Percentiles rank a stretch among this genome's conserved stretches.
Conservation (phyloP, 2,329 filamentous ascomycete species). For the Alternaria sp. region DNA sequence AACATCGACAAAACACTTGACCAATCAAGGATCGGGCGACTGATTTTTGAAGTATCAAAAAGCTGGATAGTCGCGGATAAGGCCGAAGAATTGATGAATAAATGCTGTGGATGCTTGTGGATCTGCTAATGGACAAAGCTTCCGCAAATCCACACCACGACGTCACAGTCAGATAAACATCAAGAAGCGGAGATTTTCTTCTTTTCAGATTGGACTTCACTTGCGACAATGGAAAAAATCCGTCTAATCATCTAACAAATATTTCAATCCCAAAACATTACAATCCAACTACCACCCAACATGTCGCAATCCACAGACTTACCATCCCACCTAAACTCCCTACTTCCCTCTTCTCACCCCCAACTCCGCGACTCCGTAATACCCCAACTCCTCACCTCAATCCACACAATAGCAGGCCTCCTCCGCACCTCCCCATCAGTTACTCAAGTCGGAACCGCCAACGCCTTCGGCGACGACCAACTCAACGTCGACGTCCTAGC, state of each 20-base stretch:
- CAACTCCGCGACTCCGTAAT: conserved; percentile 25
- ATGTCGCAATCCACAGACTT: conserved; percentile 16
- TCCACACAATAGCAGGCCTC: conserved; percentile 27
- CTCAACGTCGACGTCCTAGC: conserved; percentile 67
- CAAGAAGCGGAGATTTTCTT: conserved; percentile 14
- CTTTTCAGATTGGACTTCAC: neutral
- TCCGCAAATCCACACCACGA: conserved; percentile 19
- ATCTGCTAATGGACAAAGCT: conserved; percentile 3
- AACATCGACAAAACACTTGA: neutral
- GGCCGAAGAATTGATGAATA: neutral
- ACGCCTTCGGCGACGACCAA: conserved; percentile 66
- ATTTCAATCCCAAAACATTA: neutral
- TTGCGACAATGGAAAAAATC: neutral
- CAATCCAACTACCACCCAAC: neutral
- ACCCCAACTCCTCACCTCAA: conserved; percentile 27
- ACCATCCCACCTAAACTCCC: conserved; percentile 10
- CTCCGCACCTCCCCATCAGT: conserved; percentile 29
- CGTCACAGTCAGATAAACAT: conserved; percentile 15
- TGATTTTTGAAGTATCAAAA: neutral
- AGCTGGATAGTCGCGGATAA: neutral
- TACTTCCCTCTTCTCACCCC: conserved; percentile 10
- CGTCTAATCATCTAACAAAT: neutral
- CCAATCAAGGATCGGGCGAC: neutral
- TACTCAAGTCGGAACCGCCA: conserved; percentile 49
- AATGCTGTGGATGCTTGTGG: conserved; percentile 8